Conservation (phyloP, 371 early-diverging fungal genomes). For the Haplosporangium sp. region DNA sequence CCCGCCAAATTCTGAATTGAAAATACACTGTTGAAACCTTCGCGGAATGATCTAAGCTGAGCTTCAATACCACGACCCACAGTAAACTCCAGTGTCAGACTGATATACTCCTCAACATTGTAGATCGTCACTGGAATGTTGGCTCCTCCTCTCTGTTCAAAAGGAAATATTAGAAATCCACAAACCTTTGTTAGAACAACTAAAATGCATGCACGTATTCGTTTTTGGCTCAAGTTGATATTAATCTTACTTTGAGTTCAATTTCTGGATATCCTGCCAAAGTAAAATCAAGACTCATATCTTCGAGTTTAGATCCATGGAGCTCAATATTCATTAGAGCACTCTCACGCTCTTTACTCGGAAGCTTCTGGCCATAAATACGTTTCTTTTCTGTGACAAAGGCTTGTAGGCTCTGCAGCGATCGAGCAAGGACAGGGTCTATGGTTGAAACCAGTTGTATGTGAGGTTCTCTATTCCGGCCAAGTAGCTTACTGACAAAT, state of each 20-base stretch:
- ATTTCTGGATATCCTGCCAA: slow-evolving; percentile 80
- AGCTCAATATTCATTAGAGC: slow-evolving; percentile 62
- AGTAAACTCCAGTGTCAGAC: slow-evolving; percentile 71
- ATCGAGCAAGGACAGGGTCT: slow-evolving; percentile 78
- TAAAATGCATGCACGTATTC: too few relatives aligned
- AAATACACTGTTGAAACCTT: slow-evolving; percentile 87
- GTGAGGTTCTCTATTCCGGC: slow-evolving; percentile 48
- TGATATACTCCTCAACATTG: slow-evolving; percentile 83
- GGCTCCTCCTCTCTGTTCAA: slow-evolving; percentile 63
- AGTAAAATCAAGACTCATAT: slow-evolving; percentile 87
- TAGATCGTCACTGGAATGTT: slow-evolving; percentile 76
- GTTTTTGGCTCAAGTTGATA: too few relatives aligned
- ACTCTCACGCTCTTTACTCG: slow-evolving; percentile 50
- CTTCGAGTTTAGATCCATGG: slow-evolving; percentile 66
- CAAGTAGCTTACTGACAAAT: slow-evolving; percentile 79
- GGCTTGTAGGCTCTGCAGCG: slow-evolving; percentile 70
- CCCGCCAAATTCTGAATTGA: slow-evolving; percentile 74
- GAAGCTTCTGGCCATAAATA: slow-evolving; percentile 63
- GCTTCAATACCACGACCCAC: slow-evolving; percentile 78
- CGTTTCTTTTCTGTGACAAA: slow-evolving; percentile 67
- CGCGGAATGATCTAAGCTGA: slow-evolving; percentile 81
- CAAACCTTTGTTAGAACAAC: too few relatives aligned
- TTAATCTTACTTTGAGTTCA: slow-evolving; percentile 66
- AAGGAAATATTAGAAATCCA: neutral
- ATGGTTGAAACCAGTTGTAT: slow-evolving; percentile 62